Evolutionary conservation across 306 rosid species (phyloP).

Genomic region (Vachellia pachyceras): DNA sequence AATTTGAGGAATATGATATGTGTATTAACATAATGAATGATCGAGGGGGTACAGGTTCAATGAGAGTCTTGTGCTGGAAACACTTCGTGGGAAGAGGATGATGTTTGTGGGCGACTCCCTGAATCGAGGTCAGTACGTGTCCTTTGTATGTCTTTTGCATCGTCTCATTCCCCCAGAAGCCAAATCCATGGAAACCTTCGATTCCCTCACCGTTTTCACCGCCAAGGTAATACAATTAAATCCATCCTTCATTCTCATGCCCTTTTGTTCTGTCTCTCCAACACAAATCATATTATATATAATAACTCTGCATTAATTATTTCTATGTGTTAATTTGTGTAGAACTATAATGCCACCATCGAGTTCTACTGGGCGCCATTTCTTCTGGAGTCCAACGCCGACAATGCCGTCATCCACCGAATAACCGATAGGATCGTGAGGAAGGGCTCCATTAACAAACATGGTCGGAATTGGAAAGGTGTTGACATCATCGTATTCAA

Average conservation of each 20-base stretch:
- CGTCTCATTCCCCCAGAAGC: slow-evolving; percentile 68
- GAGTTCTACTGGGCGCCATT: slow-evolving; percentile 99
- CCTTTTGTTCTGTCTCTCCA: too few relatives aligned
- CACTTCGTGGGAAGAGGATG: slow-evolving; percentile 89
- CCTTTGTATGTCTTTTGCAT: slow-evolving; percentile 89
- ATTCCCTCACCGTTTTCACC: slow-evolving; percentile 84
- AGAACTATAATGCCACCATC: slow-evolving; percentile 92
- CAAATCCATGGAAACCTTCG: slow-evolving; percentile 92
- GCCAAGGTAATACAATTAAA: too few relatives aligned
- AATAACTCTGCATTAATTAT: too few relatives aligned
- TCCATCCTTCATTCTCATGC: too few relatives aligned
- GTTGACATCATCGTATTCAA: slow-evolving; percentile 85
- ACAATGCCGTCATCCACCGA: slow-evolving; percentile 78
- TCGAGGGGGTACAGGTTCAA: slow-evolving; percentile 62
- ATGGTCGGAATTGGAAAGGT: slow-evolving; percentile 85
- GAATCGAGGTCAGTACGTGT: slow-evolving; percentile 91
- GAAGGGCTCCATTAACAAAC: slow-evolving; percentile 88
- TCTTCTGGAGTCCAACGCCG: slow-evolving; percentile 87
- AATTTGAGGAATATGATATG: background rate
- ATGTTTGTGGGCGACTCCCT: slow-evolving; percentile 96
- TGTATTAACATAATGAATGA: slow-evolving; percentile 24
- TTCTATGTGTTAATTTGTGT: background rate
- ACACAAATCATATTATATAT: too few relatives aligned
- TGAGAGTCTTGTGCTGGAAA: slow-evolving; percentile 83
- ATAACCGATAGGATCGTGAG: slow-evolving; percentile 80